Evolutionary conservation across 768 basidiomycete genomes (phyloP).

Genomic region (Suillus tomentosus): DNA sequence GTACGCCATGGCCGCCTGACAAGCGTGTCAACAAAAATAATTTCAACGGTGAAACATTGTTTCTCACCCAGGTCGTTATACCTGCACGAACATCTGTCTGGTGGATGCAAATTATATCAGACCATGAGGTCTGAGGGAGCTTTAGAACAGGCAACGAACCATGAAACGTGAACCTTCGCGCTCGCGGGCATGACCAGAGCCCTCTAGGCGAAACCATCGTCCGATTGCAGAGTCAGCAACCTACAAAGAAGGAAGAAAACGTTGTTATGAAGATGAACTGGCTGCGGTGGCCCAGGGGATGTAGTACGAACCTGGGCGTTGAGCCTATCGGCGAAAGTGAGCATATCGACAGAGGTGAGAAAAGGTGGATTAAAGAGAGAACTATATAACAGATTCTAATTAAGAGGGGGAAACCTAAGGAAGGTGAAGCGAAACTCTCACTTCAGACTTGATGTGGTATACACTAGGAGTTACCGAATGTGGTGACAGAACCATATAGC

Average conservation of each 20-base stretch:
- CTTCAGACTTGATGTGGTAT: background rate
- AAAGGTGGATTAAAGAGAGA: conserved; percentile 16
- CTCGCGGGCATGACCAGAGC: conserved; percentile 64
- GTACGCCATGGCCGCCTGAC: conserved; percentile 4
- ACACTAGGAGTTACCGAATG: background rate
- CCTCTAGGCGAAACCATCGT: conserved; percentile 73
- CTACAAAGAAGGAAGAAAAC: conserved; percentile 18
- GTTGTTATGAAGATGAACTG: background rate
- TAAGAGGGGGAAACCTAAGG: background rate
- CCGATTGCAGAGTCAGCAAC: conserved; percentile 49
- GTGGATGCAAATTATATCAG: conserved; percentile 1
- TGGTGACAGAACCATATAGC: background rate
- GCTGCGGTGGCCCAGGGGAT: background rate
- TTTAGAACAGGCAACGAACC: conserved; percentile 32
- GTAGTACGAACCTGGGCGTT: conserved; percentile 40
- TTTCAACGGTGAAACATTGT: conserved; percentile 5
- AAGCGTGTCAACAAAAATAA: conserved; percentile 11
- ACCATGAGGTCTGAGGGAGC: conserved; percentile 13
- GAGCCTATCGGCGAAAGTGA: conserved; percentile 42
- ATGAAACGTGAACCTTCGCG: conserved; percentile 66
- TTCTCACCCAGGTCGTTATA: conserved; percentile 75
- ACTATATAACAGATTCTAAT: conserved; percentile 24
- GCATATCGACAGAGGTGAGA: conserved; percentile 29
- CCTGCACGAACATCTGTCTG: conserved; percentile 82
- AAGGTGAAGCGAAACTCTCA: conserved; percentile 4